A percentile compares a stretch with the other conserved stretches of the same genome.
Conservation (phyloP, 2,329 filamentous ascomycete genomes). For the Fusarium caatingaense region DNA sequence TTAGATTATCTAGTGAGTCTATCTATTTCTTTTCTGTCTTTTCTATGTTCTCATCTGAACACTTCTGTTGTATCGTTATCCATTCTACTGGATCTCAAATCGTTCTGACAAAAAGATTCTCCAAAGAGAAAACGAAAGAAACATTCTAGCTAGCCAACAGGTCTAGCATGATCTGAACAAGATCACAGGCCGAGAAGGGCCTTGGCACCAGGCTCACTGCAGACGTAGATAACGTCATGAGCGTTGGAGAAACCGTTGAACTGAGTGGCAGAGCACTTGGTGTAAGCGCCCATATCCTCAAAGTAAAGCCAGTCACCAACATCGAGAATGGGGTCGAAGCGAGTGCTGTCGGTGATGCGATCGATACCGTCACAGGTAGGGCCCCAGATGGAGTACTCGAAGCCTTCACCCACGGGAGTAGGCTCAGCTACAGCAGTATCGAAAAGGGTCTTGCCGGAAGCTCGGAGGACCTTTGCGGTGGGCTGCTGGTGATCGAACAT, state of each 20-base stretch:
- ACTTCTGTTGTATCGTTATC: conserved; percentile 2
- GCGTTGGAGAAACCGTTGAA: conserved; percentile 97
- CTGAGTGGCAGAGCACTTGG: conserved; percentile 94
- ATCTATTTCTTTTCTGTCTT: conserved; percentile 21
- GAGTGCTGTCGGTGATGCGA: conserved; percentile 85
- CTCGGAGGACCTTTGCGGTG: conserved; percentile 80
- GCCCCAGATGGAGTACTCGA: conserved; percentile 97
- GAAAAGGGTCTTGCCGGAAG: conserved; percentile 68
- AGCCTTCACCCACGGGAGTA: conserved; percentile 60
- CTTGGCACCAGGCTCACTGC: conserved; percentile 87
- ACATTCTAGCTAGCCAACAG: conserved; percentile 3
- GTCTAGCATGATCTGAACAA: background rate
- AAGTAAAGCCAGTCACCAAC: conserved; percentile 99
- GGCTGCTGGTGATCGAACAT: conserved; percentile 99
- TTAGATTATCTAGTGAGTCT: conserved; percentile 6
- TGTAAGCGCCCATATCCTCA: conserved; percentile 98
- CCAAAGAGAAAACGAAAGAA: conserved; percentile 36
- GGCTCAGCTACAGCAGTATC: conserved; percentile 63
- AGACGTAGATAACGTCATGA: conserved; percentile 94
- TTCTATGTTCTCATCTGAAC: background rate
- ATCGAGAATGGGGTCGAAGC: conserved; percentile 80
- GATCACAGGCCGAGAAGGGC: conserved; percentile 67
- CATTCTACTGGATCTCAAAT: conserved; percentile 10
- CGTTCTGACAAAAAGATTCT: conserved; percentile 23
- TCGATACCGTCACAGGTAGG: conserved; percentile 98